phyloP scores from a whole-genome alignment of 306 rosid genomes.

The Trifolium dubium region DNA sequence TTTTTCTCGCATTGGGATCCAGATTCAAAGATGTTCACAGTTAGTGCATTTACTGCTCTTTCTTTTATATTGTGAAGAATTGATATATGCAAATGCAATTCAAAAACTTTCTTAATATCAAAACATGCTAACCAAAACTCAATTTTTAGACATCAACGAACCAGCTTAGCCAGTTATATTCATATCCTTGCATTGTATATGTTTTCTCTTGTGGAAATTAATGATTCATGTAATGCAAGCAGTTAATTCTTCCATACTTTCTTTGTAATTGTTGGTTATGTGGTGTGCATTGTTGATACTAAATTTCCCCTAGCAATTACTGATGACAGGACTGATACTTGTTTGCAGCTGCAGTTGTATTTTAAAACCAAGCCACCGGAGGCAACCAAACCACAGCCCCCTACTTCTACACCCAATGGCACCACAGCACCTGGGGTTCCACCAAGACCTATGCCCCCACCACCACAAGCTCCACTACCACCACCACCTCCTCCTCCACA shows the following conservation, averaged over 20 bases:
- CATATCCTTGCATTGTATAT: neutral
- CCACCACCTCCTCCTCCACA: conserved; percentile 84
- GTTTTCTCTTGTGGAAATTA: neutral
- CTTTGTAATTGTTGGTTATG: conserved; percentile 8
- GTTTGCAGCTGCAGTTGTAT: conserved; percentile 86
- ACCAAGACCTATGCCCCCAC: conserved; percentile 85
- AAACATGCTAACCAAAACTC: neutral
- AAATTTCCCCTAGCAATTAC: conserved; percentile 35
- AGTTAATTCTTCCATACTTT: neutral
- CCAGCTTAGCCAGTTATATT: neutral
- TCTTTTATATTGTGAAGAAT: neutral
- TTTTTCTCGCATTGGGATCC: conserved; percentile 99
- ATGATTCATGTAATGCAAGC: conserved; percentile 16
- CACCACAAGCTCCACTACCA: conserved; percentile 82
- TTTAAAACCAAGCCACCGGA: conserved; percentile 90
- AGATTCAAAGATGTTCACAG: conserved; percentile 97
- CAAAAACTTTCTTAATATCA: no score
- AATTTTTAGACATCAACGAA: neutral
- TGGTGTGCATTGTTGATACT: neutral
- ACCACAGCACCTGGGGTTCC: conserved; percentile 82
- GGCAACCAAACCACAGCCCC: conserved; percentile 78
- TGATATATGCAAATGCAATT: conserved; percentile 4
- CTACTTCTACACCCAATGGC: conserved; percentile 70
- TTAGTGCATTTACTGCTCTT: conserved; percentile 46
- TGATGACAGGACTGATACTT: conserved; percentile 25